Evolutionary conservation across 805 yeast species (phyloP), one percentile per base, ranked within the genome.

Genomic region (Starmera quercuum): DNA sequence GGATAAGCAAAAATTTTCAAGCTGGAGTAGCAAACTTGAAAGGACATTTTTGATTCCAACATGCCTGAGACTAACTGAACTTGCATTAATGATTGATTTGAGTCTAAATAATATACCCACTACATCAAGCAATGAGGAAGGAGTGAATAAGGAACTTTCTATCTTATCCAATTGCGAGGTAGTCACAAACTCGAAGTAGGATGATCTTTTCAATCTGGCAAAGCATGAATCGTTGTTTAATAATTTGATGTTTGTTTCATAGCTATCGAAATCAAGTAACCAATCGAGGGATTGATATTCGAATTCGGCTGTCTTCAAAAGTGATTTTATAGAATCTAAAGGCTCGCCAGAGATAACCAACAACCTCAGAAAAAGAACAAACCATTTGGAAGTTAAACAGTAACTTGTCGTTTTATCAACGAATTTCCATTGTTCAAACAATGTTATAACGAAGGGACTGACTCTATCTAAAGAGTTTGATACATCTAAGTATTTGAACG

Each of bases 401-500:
- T 46, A 49, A 9, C 44, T 38, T 1, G 54, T 37, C 0, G 44
- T 35, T 10, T 55, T 58, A 5, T 65, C 59, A 9, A 74, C 67
- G 49, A 68, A 83, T 33, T 66, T 63, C 56, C 81, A 70, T 50
- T 87, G 96, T 42, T 87, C 97, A 29, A 75, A 54, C 4, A 79
- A 44, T 0, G 79, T 67, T 11, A 75, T 61, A 2, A 68, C 44
- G 32, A 80, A 67, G 0, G 86, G 83, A 37, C 86, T 76, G 11
- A 75, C 46, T 20, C 49, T 45, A 0, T 45, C 38, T n/a, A 48
- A 47, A 1, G 42, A 36, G 20, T 53, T 56, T 3, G 75, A 65
- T 33, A 54, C 40, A 50, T 90, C 97, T 34, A 85, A 69, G 46
- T 87, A 90, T 50, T 83, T 86, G 59, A 82, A 92, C 0, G 97